Conservation (phyloP, 495 filamentous ascomycete genomes). For the Xylaria palmicola region DNA sequence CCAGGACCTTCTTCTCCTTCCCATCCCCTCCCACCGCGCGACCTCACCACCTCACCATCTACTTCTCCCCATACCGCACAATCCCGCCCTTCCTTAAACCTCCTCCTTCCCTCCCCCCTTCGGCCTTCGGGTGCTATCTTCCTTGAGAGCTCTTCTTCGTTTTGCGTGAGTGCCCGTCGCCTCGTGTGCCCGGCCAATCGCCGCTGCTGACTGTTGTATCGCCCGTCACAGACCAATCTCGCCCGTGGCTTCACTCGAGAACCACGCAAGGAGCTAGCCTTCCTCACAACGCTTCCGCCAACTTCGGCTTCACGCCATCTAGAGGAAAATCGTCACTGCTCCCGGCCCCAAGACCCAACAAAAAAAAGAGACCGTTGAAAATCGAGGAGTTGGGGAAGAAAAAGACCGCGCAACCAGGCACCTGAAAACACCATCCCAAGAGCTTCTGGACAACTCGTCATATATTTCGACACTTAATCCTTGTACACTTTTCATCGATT, state of each 20-base stretch:
- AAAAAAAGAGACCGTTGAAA: constrained; percentile 3
- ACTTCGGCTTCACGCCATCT: constrained; percentile 8
- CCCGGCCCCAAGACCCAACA: not conserved
- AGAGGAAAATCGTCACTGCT: constrained; percentile 2
- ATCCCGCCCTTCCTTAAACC: constrained; percentile 31
- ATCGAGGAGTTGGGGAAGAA: too few species aligned
- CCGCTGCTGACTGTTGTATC: constrained; percentile 22
- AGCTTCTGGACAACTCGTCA: constrained; percentile 21
- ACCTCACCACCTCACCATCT: constrained; percentile 24
- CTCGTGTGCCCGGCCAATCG: constrained; percentile 27
- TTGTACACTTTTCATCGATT: constrained; percentile 20
- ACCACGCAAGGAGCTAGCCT: constrained; percentile 3
- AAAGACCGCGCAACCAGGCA: not conserved
- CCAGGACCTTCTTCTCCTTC: constrained; percentile 26
- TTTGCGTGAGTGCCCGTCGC: constrained; percentile 22
- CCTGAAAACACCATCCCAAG: not conserved
- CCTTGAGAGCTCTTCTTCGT: constrained; percentile 33
- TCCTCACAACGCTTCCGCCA: not conserved
- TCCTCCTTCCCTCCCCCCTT: constrained; percentile 29
- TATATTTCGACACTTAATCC: constrained; percentile 16
- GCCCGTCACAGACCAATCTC: not conserved
- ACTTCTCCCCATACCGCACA: constrained; percentile 19
- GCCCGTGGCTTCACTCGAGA: constrained; percentile 9
- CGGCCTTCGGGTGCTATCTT: constrained; percentile 40
- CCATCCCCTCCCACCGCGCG: constrained; percentile 32